Conservation (phyloP, 179 eudicot genomes). For the Pouteria campechiana region DNA sequence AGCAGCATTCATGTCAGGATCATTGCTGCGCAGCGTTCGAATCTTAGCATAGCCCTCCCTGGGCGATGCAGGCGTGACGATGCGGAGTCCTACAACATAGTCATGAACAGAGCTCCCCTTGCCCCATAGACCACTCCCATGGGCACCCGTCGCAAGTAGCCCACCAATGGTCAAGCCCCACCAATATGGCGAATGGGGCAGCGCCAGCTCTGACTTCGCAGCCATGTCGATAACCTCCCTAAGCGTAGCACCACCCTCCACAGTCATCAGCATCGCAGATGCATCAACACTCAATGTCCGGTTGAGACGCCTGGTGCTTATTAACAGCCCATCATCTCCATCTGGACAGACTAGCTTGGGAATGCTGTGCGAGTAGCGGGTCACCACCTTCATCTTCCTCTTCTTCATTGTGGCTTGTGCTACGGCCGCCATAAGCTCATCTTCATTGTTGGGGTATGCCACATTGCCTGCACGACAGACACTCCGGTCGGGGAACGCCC, state of each 20-base stretch:
- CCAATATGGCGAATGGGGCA: slow-evolving; percentile 75
- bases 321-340: slow-evolving; percentile 44
- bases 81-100: slow-evolving; percentile 30
- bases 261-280: slow-evolving; percentile 19
- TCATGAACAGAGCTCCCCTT: slow-evolving; percentile 68
- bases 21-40: slow-evolving; percentile 11
- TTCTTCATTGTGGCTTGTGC: slow-evolving; percentile 21
- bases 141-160: slow-evolving; percentile 64
- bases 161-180: slow-evolving; percentile 78
- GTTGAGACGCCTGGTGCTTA: slow-evolving; percentile 56
- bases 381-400: slow-evolving; percentile 42
- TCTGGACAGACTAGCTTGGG: slow-evolving; percentile 62
- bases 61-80: slow-evolving; percentile 36
- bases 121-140: slow-evolving; percentile 77
- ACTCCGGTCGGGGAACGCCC: slow-evolving; percentile 37
- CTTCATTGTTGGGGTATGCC: slow-evolving; percentile 29
- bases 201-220: slow-evolving; percentile 35
- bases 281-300: slow-evolving; percentile 16
- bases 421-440: slow-evolving; percentile 26
- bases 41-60: slow-evolving; percentile 37
- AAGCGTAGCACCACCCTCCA: slow-evolving; percentile 51
- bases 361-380: slow-evolving; percentile 53
- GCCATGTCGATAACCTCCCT: slow-evolving; percentile 44
- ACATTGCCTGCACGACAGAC: slow-evolving; percentile 30
- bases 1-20: slow-evolving; percentile 48